Base-by-base conservation (phyloP, 2,329 filamentous ascomycete species). In the Macroventuria anomochaeta region DNA sequence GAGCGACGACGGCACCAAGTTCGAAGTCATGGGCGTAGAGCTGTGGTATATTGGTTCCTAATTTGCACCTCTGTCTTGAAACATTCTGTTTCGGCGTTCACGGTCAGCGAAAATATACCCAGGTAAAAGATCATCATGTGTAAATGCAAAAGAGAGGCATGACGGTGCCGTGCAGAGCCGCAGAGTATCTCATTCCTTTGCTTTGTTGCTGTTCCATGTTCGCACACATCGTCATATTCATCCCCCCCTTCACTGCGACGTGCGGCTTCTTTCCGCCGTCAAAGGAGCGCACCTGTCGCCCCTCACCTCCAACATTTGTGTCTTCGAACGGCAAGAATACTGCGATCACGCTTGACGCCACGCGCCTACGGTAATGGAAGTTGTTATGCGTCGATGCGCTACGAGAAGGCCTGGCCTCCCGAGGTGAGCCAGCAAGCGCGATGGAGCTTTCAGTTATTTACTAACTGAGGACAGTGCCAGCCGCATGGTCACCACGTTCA, bases 1-100 rank as follows among this genome's bases (percentile, higher is more conserved):
- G 44, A 97, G 93, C 67, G 93, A 97, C 49, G 91, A 96, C 68
- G 95, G 93, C 1, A 86, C 88, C 56, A 96, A 96, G 73, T 99
- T 97, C 70, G 90, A 91, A 55, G 85, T 99, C 11, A 72, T 97
- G 26, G 93, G 92, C 1, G 90, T 97, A 1, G 95, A 99, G 77
- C 76, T 97, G 10, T 99, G 95, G 95, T 92, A 90, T 70, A 83
- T 97, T 64, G 93, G 95, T 13, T 61, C 64, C 21, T 71, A 53
- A 68, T 15, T 3, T 15, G n/a, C 18, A 10, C 21, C 21, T 18
- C 11, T 11, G 12, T 5, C 20, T 21, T 7, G 7, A 3, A 33
- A 20, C 17, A 32, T 18, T 4, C 15, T 5, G 5, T 33, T 7
- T 17, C n/a, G 31, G 13, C 31, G n/a, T 33, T 33, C n/a, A 17